Conservation (phyloP, 768 basidiomycete species). For the Lactifluus hygrophoroides region DNA sequence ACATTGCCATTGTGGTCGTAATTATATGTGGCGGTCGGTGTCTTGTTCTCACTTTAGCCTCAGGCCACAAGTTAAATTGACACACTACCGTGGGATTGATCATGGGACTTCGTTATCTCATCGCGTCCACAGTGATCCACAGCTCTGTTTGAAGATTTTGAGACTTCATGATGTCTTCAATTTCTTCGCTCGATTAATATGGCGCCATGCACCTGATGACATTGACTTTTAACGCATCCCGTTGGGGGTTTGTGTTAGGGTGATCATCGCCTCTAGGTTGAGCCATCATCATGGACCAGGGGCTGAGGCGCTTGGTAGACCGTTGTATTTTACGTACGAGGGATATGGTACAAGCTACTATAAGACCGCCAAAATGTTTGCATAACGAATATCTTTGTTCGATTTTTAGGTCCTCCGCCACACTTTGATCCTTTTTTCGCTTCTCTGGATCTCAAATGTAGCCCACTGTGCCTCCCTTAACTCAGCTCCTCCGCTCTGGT, state of each 20-base stretch:
- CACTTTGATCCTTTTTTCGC: slow-evolving; percentile 34
- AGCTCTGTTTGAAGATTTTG: background rate
- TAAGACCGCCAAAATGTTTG: background rate
- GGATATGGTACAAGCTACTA: background rate
- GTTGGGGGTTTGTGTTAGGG: background rate
- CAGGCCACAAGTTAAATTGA: background rate
- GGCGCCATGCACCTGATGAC: background rate
- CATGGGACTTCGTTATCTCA: slow-evolving; percentile 1
- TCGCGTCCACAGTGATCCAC: background rate
- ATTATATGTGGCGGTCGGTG: background rate
- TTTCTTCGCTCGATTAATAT: background rate
- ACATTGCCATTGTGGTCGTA: background rate
- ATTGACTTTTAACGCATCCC: background rate
- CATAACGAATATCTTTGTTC: background rate
- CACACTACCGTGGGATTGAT: background rate
- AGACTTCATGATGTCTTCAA: background rate
- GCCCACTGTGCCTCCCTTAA: slow-evolving; percentile 25
- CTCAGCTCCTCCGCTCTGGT: background rate
- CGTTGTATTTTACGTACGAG: background rate
- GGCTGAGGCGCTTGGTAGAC: background rate
- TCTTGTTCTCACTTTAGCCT: slow-evolving; percentile 13
- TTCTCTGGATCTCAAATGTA: slow-evolving; percentile 35
- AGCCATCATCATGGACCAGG: background rate
- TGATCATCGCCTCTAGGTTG: background rate
- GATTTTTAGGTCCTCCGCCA: slow-evolving; percentile 35